Percentiles rank a stretch among this genome's conserved stretches.
Conservation (phyloP, 2,329 filamentous ascomycete species). For the Tolypocladium amazonense region DNA sequence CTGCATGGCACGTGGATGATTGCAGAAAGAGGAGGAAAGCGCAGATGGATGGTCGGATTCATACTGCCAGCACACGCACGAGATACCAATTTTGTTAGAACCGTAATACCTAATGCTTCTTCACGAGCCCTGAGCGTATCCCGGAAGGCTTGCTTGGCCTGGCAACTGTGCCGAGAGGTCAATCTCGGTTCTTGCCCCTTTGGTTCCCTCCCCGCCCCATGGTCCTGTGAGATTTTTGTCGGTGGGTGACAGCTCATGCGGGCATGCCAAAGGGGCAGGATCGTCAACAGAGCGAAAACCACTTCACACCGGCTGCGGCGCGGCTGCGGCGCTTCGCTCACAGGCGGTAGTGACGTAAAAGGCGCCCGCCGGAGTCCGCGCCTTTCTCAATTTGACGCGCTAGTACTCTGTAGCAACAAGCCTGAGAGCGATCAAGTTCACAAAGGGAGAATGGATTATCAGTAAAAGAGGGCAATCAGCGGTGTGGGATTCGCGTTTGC, state of each 20-base stretch:
- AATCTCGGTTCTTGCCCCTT: not conserved
- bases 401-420: not conserved
- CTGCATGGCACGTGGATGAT: not conserved
- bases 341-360: not conserved
- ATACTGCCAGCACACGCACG: not conserved
- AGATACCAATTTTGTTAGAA: not conserved
- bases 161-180: not conserved
- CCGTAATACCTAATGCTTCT: not conserved
- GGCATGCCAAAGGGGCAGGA: not conserved
- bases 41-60: not conserved
- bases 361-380: not conserved
- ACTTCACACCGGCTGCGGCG: not conserved
- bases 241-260: not conserved
- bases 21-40: not conserved
- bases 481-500: too few species aligned
- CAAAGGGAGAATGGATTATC: too few species aligned
- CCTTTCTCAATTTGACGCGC: not conserved
- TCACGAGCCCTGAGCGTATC: not conserved
- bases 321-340: not conserved
- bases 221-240: not conserved
- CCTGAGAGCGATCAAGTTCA: too few species aligned
- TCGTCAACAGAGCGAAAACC: not conserved
- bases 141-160: not conserved
- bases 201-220: not conserved
- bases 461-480: too few species aligned